Conservation (phyloP, 1,284 basidiomycete genomes). For the Fomitopsis schrenkii region DNA sequence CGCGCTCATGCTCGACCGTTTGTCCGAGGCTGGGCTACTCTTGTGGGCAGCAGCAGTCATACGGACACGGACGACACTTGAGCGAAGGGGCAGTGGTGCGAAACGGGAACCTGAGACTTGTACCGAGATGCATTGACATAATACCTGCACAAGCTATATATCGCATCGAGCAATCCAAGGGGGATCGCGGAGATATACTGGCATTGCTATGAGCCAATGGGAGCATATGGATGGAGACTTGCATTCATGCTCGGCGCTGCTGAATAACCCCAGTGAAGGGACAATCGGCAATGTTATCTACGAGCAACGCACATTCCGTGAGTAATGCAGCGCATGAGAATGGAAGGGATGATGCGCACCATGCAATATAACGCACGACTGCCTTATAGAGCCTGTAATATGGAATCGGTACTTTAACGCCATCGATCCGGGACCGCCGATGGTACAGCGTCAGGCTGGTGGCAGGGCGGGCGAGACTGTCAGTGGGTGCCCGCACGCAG, state of each 20-base stretch:
- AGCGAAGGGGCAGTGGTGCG: not conserved
- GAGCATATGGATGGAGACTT: not conserved
- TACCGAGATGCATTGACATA: not conserved
- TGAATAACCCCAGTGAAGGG: not conserved
- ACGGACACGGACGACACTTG: not conserved
- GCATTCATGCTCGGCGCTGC: not conserved
- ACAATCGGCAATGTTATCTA: not conserved
- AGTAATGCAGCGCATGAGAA: constrained; percentile 20
- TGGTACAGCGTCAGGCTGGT: constrained; percentile 2
- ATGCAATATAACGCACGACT: constrained; percentile 14
- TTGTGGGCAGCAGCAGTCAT: not conserved
- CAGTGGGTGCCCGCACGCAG: not conserved
- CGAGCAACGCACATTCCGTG: constrained; percentile 8
- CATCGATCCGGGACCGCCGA: constrained; percentile 22
- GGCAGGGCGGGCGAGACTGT: constrained; percentile 3
- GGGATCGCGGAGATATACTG: not conserved
- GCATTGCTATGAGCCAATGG: not conserved
- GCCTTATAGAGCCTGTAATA: constrained; percentile 13
- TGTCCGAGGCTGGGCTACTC: not conserved
- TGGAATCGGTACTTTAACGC: constrained; percentile 10
- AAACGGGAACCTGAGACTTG: not conserved
- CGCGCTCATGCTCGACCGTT: not conserved
- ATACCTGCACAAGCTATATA: not conserved
- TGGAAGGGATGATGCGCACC: constrained; percentile 18
- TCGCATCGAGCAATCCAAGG: not conserved